These are phyloP conservation scores for Fraxinus latifolia DNA, from an alignment of 305 asterid genomes.

Conservation along the genomic window DNA sequence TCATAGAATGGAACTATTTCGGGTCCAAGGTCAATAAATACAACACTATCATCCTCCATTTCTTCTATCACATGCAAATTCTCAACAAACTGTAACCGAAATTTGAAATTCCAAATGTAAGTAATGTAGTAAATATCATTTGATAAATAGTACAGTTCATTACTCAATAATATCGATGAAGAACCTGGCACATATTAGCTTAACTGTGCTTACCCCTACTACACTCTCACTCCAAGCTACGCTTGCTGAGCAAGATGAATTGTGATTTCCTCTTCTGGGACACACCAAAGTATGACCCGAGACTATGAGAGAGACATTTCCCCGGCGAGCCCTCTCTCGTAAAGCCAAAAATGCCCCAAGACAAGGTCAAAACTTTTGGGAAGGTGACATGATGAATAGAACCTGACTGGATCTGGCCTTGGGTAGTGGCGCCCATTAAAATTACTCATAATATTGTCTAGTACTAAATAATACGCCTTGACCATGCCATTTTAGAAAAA, in stretches of 20 bases:
- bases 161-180: background rate
- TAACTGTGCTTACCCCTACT: background rate
- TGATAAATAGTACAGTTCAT: background rate
- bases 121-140: background rate
- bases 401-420: background rate
- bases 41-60: background rate
- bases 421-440: background rate
- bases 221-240: background rate
- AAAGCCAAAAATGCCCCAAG: background rate
- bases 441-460: background rate
- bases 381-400: background rate
- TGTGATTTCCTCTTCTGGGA: background rate
- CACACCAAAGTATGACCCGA: background rate
- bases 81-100: background rate
- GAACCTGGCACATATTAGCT: too few relatives aligned
- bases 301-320: background rate
- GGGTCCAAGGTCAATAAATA: background rate
- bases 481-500: background rate
- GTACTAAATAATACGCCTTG: background rate
- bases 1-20: background rate
- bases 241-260: background rate
- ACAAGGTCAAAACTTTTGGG: background rate
- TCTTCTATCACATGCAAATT: background rate
- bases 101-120: background rate
- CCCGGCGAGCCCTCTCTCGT: background rate